phyloP scores from a whole-genome alignment of 805 yeast species.

The Ogataea trehalophila region DNA sequence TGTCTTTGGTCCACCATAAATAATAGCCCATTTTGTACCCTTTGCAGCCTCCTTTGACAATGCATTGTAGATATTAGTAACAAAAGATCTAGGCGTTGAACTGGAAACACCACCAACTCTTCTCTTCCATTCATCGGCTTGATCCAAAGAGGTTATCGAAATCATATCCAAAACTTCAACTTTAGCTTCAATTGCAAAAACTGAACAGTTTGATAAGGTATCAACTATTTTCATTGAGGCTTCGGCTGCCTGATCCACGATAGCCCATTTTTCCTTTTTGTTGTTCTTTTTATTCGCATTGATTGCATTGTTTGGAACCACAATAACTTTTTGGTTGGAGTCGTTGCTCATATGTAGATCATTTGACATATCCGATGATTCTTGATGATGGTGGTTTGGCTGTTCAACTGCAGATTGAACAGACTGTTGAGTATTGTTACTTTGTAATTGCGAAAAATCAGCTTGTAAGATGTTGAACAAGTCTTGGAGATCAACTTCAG shows the following conservation, averaged over 20 bases:
- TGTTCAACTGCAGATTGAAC: not conserved
- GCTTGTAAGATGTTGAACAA: conserved; percentile 40
- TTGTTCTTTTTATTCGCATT: conserved; percentile 71
- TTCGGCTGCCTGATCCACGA: conserved; percentile 66
- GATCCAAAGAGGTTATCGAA: conserved; percentile 65
- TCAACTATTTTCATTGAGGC: conserved; percentile 53
- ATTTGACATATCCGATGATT: not conserved
- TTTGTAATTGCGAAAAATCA: conserved; percentile 9
- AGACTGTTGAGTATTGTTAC: not conserved
- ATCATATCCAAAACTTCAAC: conserved; percentile 87
- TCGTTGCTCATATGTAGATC: conserved; percentile 3
- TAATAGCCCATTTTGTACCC: conserved; percentile 70
- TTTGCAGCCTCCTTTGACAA: conserved; percentile 67
- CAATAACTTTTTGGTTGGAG: conserved; percentile 49
- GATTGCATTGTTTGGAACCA: conserved; percentile 77
- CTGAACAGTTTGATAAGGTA: conserved; percentile 59
- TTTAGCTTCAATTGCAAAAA: conserved; percentile 71
- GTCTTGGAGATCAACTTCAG: conserved; percentile 71
- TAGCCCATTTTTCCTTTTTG: conserved; percentile 69
- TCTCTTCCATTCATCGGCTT: conserved; percentile 77
- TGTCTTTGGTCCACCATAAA: conserved; percentile 77
- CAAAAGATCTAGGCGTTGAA: conserved; percentile 75
- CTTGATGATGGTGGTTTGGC: not conserved
- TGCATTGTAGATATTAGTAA: conserved; percentile 66
- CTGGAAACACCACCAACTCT: conserved; percentile 81